Percentiles rank a stretch among this genome's conserved stretches.
These are phyloP conservation scores for Hsuehochloa calcarea DNA, from an alignment of 176 grass and related monocot genomes.

Conservation along the genomic window DNA sequence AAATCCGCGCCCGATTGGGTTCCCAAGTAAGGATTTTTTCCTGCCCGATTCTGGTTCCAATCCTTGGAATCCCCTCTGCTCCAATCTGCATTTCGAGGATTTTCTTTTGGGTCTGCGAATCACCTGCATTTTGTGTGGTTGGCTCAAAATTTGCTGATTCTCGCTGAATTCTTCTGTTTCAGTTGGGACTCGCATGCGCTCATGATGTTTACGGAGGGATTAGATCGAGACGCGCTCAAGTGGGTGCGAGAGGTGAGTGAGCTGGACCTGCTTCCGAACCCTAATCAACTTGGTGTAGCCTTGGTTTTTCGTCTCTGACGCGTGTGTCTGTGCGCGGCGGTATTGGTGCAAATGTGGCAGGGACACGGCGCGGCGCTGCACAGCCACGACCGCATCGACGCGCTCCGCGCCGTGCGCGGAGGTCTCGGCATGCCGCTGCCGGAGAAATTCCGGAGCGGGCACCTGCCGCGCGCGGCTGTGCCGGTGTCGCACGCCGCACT, in stretches of 20 bases:
- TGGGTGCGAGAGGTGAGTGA: constrained; percentile 83
- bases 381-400: constrained; percentile 57
- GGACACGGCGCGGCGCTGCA: constrained; percentile 32
- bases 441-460: constrained; percentile 89
- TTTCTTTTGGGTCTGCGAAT: neutral
- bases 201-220: constrained; percentile 92
- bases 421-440: constrained; percentile 81
- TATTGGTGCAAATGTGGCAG: constrained; percentile 32
- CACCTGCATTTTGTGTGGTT: constrained; percentile 30
- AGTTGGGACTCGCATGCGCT: constrained; percentile 39
- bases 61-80: constrained; percentile 11
- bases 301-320: constrained; percentile 17
- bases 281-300: neutral
- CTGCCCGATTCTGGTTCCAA: constrained; percentile 32
- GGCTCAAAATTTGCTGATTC: constrained; percentile 18
- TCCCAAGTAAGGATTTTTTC: constrained; percentile 12
- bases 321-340: constrained; percentile 6
- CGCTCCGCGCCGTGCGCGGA: constrained; percentile 43
- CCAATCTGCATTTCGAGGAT: constrained; percentile 4
- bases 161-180: constrained; percentile 33
- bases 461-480: constrained; percentile 59
- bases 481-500: constrained; percentile 33
- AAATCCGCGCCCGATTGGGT: constrained; percentile 15
- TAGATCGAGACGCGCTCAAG: constrained; percentile 72
- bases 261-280: neutral